Conservation (phyloP, 345 rosid genomes). For the Syzygium oleosum region DNA sequence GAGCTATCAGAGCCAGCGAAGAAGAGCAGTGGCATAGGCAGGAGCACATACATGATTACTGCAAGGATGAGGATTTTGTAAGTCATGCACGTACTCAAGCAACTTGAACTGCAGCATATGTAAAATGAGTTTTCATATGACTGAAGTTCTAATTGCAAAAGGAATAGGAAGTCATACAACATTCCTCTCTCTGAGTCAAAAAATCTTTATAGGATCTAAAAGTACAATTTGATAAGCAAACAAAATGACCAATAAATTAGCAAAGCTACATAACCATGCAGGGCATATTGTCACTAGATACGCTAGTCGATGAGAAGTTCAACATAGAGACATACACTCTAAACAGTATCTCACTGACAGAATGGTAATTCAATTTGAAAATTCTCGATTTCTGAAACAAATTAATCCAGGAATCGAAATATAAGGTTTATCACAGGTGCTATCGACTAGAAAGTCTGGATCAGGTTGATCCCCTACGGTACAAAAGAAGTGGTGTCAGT, state of each 20-base stretch:
- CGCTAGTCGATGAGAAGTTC: not conserved
- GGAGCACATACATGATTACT: constrained; percentile 89
- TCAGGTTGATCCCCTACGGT: not conserved
- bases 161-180: not conserved
- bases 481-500: not conserved
- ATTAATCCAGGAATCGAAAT: not conserved
- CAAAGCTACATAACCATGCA: not conserved
- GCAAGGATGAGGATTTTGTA: constrained; percentile 3
- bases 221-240: not conserved
- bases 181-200: not conserved
- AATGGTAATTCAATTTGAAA: not conserved
- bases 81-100: not conserved
- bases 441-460: not conserved
- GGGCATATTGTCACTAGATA: not conserved
- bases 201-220: not conserved
- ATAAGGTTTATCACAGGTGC: not conserved
- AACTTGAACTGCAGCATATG: not conserved
- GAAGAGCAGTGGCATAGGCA: constrained; percentile 93
- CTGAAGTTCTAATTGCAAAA: not conserved
- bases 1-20: constrained; percentile 69
- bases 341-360: not conserved
- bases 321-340: not conserved
- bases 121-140: not conserved
- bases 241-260: not conserved
- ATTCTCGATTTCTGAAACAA: not conserved